Conservation (phyloP, 306 rosid genomes). For the Begonia fuchsioides region DNA sequence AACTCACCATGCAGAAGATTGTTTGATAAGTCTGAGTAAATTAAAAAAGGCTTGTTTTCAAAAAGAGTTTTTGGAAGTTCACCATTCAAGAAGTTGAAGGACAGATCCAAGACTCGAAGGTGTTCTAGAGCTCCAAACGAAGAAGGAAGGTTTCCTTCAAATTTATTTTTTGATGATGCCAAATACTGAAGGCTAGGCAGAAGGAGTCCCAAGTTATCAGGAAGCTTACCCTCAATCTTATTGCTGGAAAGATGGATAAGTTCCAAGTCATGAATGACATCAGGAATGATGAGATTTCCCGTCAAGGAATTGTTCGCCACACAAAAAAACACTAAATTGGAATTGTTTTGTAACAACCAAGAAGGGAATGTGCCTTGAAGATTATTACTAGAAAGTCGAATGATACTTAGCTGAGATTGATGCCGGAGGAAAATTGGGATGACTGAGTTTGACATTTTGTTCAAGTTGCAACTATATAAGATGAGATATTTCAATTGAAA, state of each 20-base stretch:
- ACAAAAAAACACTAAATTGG: slow-evolving; percentile 5
- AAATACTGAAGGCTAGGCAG: background rate
- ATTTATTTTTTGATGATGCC: slow-evolving; percentile 4
- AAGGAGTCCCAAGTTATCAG: slow-evolving; percentile 7
- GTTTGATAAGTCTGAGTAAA: slow-evolving; percentile 7
- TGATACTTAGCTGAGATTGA: background rate
- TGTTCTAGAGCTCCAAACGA: no score
- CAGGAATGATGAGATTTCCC: slow-evolving; percentile 5
- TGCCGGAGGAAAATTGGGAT: slow-evolving; percentile 16
- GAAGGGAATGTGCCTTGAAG: slow-evolving; percentile 9
- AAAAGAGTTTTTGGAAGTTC: background rate
- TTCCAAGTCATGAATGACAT: background rate
- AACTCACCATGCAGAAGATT: slow-evolving; percentile 6
- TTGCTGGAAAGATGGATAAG: slow-evolving; percentile 1
- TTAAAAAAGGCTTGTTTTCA: background rate
- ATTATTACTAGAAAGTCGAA: slow-evolving; percentile 10
- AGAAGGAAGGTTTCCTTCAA: no score
- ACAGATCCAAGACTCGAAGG: no score
- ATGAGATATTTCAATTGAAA: slow-evolving; percentile 8
- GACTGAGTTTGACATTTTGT: background rate
- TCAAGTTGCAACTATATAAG: background rate
- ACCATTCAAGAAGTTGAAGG: slow-evolving; percentile 4
- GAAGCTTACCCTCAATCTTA: slow-evolving; percentile 9
- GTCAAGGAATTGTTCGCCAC: slow-evolving; percentile 3
- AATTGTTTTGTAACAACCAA: slow-evolving; percentile 17